Conservation (phyloP, 306 rosid species). For the apple (Malus domestica) region DNA sequence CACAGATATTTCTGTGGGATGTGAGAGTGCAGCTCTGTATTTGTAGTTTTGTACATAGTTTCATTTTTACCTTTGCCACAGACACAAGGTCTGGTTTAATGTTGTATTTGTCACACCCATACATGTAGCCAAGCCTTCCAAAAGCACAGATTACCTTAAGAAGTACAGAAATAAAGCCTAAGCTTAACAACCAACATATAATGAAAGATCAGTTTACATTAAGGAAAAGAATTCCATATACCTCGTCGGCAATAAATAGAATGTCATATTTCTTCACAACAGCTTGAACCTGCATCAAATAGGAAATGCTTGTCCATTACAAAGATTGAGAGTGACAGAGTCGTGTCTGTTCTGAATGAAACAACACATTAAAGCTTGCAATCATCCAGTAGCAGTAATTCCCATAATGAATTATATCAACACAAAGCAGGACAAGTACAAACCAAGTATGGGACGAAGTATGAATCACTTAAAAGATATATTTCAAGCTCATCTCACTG, state of each 20-base stretch:
- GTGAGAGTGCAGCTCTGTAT: neutral
- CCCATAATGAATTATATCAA: neutral
- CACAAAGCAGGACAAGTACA: neutral
- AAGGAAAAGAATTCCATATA: conserved; percentile 18
- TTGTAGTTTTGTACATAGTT: neutral
- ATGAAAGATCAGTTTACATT: conserved; percentile 1
- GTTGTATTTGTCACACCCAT: conserved; percentile 79
- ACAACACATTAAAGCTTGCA: neutral
- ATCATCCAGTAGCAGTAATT: neutral
- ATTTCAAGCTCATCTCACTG: neutral
- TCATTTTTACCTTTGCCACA: conserved; percentile 66
- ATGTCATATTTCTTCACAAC: conserved; percentile 89
- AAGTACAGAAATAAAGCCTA: conserved; percentile 10
- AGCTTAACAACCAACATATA: conserved; percentile 4
- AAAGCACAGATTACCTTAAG: conserved; percentile 87
- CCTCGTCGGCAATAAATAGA: conserved; percentile 96
- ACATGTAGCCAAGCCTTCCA: conserved; percentile 92
- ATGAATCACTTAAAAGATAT: neutral
- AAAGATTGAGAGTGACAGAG: neutral
- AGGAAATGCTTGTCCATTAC: conserved; percentile 13
- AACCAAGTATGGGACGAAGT: neutral
- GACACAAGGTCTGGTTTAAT: conserved; percentile 94
- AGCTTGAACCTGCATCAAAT: conserved; percentile 67
- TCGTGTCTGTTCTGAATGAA: neutral
- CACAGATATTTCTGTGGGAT: neutral